Evolutionary conservation across 345 rosid genomes (phyloP).

Genomic region (Abelmoschus esculentus): DNA sequence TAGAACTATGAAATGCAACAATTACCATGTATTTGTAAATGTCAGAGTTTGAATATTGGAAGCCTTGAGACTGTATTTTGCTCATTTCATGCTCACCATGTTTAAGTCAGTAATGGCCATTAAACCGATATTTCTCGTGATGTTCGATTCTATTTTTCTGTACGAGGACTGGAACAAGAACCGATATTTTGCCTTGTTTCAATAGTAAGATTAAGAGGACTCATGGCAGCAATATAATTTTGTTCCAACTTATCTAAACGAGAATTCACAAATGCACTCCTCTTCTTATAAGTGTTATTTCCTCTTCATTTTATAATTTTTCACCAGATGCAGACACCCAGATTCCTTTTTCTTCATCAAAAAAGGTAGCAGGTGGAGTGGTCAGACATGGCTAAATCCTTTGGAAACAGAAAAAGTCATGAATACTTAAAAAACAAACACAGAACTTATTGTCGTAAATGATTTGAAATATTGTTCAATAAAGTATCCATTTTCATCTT

Average conservation of each 20-base stretch:
- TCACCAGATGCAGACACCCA: neutral
- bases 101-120: no score
- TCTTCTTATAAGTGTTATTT: neutral
- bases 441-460: neutral
- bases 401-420: neutral
- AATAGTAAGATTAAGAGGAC: no score
- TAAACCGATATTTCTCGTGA: no score
- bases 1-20: neutral
- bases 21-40: neutral
- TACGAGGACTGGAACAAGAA: neutral
- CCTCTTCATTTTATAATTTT: neutral
- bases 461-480: neutral
- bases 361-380: neutral
- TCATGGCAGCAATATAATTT: no score
- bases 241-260: no score
- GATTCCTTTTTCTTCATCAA: neutral
- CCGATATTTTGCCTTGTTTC: constrained; percentile 10
- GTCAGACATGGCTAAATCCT: neutral
- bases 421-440: neutral
- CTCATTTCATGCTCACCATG: no score
- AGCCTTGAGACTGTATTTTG: no score
- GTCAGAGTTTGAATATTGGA: constrained; percentile 8
- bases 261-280: neutral
- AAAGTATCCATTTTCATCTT: constrained; percentile 4
- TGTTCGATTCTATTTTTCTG: no score